A percentile compares a stretch with the other conserved stretches of the same genome.
Conservation (phyloP, 2,329 filamentous ascomycete genomes). For the Sordariomycetes sp. region DNA sequence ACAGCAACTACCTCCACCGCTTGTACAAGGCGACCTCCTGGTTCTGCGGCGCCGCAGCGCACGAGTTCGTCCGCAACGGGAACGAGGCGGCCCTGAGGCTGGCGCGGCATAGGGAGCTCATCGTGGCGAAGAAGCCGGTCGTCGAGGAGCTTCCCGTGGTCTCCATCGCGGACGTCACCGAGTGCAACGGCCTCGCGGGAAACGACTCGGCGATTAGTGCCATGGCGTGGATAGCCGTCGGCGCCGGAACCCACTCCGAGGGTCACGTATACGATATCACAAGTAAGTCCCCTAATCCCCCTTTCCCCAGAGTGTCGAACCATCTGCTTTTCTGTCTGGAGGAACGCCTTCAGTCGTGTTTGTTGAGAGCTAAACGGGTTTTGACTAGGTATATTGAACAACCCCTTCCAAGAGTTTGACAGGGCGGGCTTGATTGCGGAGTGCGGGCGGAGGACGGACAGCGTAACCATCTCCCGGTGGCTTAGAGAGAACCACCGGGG, state of each 20-base stretch:
- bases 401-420: no score
- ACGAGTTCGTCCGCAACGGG: no score
- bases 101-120: slow-evolving; percentile 3
- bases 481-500: no score
- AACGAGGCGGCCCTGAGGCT: slow-evolving; percentile 4
- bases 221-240: slow-evolving; percentile 4
- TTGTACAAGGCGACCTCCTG: neutral
- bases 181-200: neutral
- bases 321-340: no score
- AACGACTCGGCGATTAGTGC: neutral
- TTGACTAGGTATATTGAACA: no score
- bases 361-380: no score
- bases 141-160: neutral
- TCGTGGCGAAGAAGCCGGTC: neutral
- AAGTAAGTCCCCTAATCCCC: slow-evolving; percentile 4
- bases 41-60: no score
- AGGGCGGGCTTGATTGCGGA: no score
- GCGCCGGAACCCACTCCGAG: neutral
- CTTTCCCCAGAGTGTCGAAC: no score
- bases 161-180: neutral
- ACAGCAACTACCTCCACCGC: neutral
- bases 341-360: no score
- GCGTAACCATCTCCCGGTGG: no score
- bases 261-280: slow-evolving; percentile 9
- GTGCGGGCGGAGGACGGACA: no score